A percentile compares a stretch with the other conserved stretches of the same genome.
These are phyloP conservation scores for Boletus eberwhitei DNA, from an alignment of 768 basidiomycete species.

Conservation along the genomic window DNA sequence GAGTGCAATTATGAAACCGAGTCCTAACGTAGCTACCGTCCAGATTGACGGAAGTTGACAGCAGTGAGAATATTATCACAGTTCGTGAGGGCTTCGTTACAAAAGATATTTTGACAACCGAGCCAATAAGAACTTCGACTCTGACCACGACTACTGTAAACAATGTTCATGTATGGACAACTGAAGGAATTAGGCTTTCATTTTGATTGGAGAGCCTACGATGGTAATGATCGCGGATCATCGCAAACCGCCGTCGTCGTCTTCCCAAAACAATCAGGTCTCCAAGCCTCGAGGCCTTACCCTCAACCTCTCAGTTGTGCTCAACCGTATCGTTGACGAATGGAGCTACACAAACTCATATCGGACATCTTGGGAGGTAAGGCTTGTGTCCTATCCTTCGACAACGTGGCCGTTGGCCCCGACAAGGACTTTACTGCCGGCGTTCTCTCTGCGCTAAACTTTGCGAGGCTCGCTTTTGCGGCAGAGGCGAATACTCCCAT, in stretches of 20 bases:
- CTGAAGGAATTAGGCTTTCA: not conserved
- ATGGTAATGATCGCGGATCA: not conserved
- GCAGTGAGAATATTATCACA: too few species aligned
- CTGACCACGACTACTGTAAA: not conserved
- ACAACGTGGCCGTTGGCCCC: slow-evolving; percentile 39
- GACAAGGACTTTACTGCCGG: slow-evolving; percentile 38
- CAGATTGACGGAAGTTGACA: too few species aligned
- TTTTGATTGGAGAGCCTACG: not conserved
- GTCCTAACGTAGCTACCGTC: too few species aligned
- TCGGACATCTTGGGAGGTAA: slow-evolving; percentile 23
- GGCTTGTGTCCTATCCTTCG: slow-evolving; percentile 39
- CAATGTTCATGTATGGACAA: not conserved
- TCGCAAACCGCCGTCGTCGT: slow-evolving; percentile 2
- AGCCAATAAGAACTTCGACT: not conserved
- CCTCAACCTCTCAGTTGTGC: not conserved
- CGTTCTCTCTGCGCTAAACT: slow-evolving; percentile 59
- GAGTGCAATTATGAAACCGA: too few species aligned
- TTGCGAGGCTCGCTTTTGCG: slow-evolving; percentile 45
- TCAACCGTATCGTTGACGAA: not conserved
- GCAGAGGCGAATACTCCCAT: not conserved
- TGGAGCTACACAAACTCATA: slow-evolving; percentile 12
- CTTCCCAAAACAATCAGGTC: slow-evolving; percentile 2
- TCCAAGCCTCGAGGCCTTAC: not conserved
- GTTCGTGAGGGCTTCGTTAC: too few species aligned
- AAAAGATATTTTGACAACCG: too few species aligned